phyloP scores from a whole-genome alignment of 768 basidiomycete genomes.

The Amanita brunnescens region DNA sequence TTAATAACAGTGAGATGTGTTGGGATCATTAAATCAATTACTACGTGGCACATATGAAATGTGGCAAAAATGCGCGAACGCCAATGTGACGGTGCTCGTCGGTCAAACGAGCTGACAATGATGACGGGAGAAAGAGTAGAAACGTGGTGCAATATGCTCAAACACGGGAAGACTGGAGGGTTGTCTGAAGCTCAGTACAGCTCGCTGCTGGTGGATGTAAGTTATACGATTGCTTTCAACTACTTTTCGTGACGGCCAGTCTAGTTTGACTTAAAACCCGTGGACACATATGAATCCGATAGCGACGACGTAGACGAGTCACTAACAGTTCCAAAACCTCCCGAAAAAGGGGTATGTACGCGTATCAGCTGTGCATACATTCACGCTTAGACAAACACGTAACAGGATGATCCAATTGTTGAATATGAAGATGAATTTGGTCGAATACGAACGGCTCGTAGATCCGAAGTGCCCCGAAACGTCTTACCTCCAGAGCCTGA shows the following conservation, averaged over 20 bases:
- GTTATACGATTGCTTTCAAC: constrained; percentile 16
- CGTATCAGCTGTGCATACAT: background rate
- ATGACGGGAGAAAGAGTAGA: no score
- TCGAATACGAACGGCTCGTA: constrained; percentile 55
- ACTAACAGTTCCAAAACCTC: constrained; percentile 45
- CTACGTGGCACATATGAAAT: no score
- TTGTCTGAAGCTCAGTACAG: constrained; percentile 69
- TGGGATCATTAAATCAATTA: no score
- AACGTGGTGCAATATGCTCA: constrained; percentile 76
- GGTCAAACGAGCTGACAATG: no score
- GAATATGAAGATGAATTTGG: constrained; percentile 89
- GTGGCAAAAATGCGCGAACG: no score
- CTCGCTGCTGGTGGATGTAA: constrained; percentile 66
- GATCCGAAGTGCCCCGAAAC: constrained; percentile 72
- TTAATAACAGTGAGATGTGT: no score
- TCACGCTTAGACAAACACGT: background rate
- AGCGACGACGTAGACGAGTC: constrained; percentile 79
- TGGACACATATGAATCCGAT: constrained; percentile 51
- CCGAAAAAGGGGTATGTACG: constrained; percentile 30
- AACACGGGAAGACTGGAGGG: constrained; percentile 71
- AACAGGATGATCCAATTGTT: constrained; percentile 65
- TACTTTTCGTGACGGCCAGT: background rate
- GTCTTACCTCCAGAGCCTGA: constrained; percentile 41
- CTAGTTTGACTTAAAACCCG: constrained; percentile 60
- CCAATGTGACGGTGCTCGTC: no score